Base-by-base conservation (phyloP, 1,284 basidiomycete species). In the Chalciporus sp. region DNA sequence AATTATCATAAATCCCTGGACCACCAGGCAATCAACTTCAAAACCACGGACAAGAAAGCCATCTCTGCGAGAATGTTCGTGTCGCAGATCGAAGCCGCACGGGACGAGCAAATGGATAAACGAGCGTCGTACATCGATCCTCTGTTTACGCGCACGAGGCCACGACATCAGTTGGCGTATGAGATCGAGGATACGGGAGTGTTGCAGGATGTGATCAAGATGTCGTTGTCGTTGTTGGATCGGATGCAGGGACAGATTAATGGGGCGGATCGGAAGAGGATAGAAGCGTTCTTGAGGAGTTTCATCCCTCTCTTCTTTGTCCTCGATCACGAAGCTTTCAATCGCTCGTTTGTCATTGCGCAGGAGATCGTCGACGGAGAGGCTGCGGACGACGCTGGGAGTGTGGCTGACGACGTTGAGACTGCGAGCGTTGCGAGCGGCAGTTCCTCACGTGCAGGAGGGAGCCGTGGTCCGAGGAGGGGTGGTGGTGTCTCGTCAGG, bases 1-100 rank as follows among this genome's bases (percentile, higher is more conserved):
- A 98, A 98, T 75, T 98, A 93, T 70, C 84, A 86, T 73, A 95
- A 95, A 78, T 90, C 89, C 45, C 80, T 98, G 59, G 96, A 98
- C 70, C 94, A 97, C 70, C 94, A 97, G 70, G 92, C 88, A 14
- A 90, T 96, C 64, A 84, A 85, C 55, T 97, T 96, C 84, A 96
- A 95, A 77, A 80, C 84, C 20, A 82, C 82, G 42, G 97, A 99
- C 76, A 98, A 98, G 81, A 97, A 96, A 74, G 83, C 88, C 23
- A 83, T 92, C 59, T 88, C 89, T 1, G 77, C 85, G 42, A 96
- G 95, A 74, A 82, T 87, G 17, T 86, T 99, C 59, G 82, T 98
- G 42, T 85, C 80, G 58, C 94, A 98, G 74, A 92, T 98, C 65
- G 96, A 98, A 74, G 86, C 88, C 0, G 83, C 90, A 37, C 78